Evolutionary conservation across 768 basidiomycete species (phyloP).

Genomic region (Macrocybe gigantea): DNA sequence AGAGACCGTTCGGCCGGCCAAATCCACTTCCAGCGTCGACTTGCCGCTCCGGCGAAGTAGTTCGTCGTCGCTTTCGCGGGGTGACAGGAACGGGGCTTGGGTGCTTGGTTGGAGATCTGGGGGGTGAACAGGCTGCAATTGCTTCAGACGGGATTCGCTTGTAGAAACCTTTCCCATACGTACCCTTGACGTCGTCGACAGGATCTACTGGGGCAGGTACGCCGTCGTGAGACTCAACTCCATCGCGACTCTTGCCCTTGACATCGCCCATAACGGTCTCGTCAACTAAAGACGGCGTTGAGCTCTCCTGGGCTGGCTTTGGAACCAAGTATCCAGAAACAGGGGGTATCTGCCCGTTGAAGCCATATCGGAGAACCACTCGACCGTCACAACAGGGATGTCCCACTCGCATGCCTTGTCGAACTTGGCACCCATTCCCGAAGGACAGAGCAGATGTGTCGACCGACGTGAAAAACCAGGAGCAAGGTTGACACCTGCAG

Average conservation of each 20-base stretch:
- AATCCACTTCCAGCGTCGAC: slow-evolving; percentile 5
- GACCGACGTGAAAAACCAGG: slow-evolving; percentile 58
- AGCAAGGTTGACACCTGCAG: slow-evolving; percentile 47
- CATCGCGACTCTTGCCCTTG: slow-evolving; percentile 16
- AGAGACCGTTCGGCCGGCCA: slow-evolving; percentile 9
- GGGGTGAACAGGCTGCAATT: not conserved
- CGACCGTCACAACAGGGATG: slow-evolving; percentile 62
- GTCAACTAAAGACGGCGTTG: not conserved
- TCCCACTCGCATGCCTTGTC: slow-evolving; percentile 78
- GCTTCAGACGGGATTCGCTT: not conserved
- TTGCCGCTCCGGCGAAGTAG: slow-evolving; percentile 6
- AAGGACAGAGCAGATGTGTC: slow-evolving; percentile 80
- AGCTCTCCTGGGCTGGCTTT: slow-evolving; percentile 3
- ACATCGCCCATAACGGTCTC: slow-evolving; percentile 4
- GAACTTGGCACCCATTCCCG: slow-evolving; percentile 65
- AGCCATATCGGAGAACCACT: slow-evolving; percentile 65
- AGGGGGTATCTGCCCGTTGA: slow-evolving; percentile 35
- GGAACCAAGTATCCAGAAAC: slow-evolving; percentile 25
- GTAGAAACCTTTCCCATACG: not conserved
- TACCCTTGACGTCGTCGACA: not conserved
- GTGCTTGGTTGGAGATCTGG: not conserved
- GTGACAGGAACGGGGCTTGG: slow-evolving; percentile 3
- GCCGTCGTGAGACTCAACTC: not conserved
- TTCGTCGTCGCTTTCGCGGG: slow-evolving; percentile 1
- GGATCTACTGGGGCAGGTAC: not conserved